Conservation (phyloP, 495 filamentous ascomycete species). For the Aspergillus bertholletiae region DNA sequence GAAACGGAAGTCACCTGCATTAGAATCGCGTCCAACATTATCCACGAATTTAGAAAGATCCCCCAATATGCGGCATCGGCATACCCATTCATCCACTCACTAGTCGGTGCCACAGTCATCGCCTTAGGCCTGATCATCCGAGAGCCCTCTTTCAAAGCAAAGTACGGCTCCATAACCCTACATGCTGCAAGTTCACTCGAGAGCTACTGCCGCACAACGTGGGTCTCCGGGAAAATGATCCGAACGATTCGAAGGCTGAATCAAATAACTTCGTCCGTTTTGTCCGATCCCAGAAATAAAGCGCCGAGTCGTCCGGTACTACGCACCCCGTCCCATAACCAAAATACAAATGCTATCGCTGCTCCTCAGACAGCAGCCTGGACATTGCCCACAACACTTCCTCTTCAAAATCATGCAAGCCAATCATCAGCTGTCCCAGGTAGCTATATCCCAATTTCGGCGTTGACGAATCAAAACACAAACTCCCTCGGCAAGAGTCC, state of each 20-base stretch:
- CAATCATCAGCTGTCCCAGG: not conserved
- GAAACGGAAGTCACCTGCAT: constrained; percentile 25
- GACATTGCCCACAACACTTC: not conserved
- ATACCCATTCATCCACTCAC: constrained; percentile 25
- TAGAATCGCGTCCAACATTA: constrained; percentile 14
- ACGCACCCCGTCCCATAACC: not conserved
- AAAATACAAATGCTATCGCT: not conserved
- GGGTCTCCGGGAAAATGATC: constrained; percentile 26
- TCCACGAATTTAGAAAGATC: constrained; percentile 21
- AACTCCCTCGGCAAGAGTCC: not conserved
- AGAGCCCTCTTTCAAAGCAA: constrained; percentile 14
- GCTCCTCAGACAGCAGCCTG: not conserved
- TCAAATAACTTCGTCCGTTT: constrained; percentile 8
- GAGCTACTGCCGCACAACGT: constrained; percentile 23
- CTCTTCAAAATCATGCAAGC: not conserved
- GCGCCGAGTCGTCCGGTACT: not conserved
- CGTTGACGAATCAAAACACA: not conserved
- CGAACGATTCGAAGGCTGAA: constrained; percentile 23
- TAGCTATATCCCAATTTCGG: not conserved
- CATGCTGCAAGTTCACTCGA: constrained; percentile 16
- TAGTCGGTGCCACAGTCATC: constrained; percentile 19
- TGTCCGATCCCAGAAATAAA: not conserved
- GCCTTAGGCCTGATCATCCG: constrained; percentile 22
- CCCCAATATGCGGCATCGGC: constrained; percentile 22
- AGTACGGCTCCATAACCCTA: constrained; percentile 10